Percentiles rank a stretch among this genome's conserved stretches.
These are phyloP conservation scores for Quercus tomentella DNA, from an alignment of 331 rosid species.

Conservation along the genomic window DNA sequence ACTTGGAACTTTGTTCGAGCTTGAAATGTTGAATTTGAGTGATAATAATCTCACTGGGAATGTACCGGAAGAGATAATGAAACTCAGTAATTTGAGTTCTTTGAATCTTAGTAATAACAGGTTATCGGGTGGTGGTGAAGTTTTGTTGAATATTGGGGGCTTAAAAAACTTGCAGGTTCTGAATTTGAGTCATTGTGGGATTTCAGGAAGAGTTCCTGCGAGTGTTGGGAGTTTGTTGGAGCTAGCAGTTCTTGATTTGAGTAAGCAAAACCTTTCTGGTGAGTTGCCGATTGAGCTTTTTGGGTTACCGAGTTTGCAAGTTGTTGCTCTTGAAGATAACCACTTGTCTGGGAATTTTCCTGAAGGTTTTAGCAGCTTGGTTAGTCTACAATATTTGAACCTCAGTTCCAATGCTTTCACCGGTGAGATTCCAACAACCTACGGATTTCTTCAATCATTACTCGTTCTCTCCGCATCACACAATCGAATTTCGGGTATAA, in stretches of 20 bases:
- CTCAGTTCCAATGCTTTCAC: constrained; percentile 51
- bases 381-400: constrained; percentile 52
- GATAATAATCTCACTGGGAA: constrained; percentile 51
- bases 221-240: constrained; percentile 63
- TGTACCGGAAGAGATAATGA: constrained; percentile 49
- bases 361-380: constrained; percentile 84
- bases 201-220: constrained; percentile 54
- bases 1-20: constrained; percentile 43
- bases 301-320: constrained; percentile 65
- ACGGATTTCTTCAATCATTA: constrained; percentile 60
- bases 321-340: constrained; percentile 63
- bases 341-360: constrained; percentile 59
- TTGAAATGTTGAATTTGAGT: constrained; percentile 55
- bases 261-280: constrained; percentile 69
- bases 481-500: constrained; percentile 49
- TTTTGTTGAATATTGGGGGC: constrained; percentile 39
- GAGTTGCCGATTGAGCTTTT: constrained; percentile 66
- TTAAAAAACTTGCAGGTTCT: constrained; percentile 50
- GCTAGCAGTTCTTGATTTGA: constrained; percentile 62
- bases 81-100: constrained; percentile 49
- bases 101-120: constrained; percentile 66
- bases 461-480: constrained; percentile 48
- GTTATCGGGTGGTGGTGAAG: constrained; percentile 33
- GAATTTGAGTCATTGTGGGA: constrained; percentile 67
- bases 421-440: constrained; percentile 64